Evolutionary conservation across 2,329 filamentous ascomycete genomes (phyloP), one percentile per base, ranked within the genome.

Genomic region (Beauveria australis): DNA sequence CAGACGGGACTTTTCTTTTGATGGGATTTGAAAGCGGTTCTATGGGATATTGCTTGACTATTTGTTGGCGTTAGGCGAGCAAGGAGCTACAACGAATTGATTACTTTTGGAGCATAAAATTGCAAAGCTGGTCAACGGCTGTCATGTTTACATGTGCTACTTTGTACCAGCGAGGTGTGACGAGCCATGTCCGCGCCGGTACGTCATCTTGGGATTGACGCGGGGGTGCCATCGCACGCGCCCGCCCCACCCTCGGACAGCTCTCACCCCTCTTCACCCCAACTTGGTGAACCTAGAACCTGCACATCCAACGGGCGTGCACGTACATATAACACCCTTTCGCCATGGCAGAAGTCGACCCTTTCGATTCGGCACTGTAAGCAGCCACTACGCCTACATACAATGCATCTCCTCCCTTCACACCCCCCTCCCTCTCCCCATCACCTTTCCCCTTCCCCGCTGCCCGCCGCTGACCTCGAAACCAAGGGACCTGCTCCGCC

Each of bases 401-500:
- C 16, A 41, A 33, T 14, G 30, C 16, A 22, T 19, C 10, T 24
- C 14, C 30, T 1, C 54, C 19, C 2, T 14, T 26, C 8, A 24
- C 61, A 62, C 67, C 48, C 60, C 33, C 52, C 30, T n/a, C 63
- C 47, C 28, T 51, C 51, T 53, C 22, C 37, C 46, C 22, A 18
- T 30, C 9, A 30, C 30, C 30, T 28, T 28, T 4, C 10, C 30
- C 30, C 30, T 3, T 33, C 30, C 30, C 30, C 28, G 28, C 49
- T 28, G 14, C 28, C 49, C 49, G 18, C 49, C 49, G 30, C 30
- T 33, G 30, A 33, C 49, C 43, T 46, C n/a, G n/a, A 14, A 7
- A 12, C 12, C n/a, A 97, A 97, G 94, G 71, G 94, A 99, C 81
- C 92, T 99, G 73, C 93, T 99, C 76, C 93, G 94, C 69, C 94